These are phyloP conservation scores for Entomortierella parvispora DNA, from an alignment of 192 early-diverging fungal genomes.

Conservation along the genomic window DNA sequence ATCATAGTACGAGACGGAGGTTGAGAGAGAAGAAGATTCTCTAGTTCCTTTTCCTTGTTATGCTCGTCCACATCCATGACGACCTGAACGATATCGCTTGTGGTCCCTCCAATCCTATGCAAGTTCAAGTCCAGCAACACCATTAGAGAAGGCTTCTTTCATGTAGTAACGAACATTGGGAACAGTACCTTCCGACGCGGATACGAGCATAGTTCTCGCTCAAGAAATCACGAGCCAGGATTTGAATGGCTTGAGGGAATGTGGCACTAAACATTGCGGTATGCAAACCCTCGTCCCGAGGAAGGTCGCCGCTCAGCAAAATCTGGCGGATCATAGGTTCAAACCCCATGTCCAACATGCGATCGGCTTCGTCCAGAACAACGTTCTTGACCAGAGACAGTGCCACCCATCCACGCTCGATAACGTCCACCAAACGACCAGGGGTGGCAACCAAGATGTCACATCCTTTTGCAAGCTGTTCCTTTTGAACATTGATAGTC, in stretches of 20 bases:
- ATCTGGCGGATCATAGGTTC: constrained; percentile 92
- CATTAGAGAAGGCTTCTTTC: too few species aligned
- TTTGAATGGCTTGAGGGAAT: constrained; percentile 92
- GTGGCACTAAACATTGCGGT: constrained; percentile 99
- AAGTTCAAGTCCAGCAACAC: not conserved
- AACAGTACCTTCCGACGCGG: constrained; percentile 82
- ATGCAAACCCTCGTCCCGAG: constrained; percentile 73
- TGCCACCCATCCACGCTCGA: constrained; percentile 82
- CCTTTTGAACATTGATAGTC: constrained; percentile 77
- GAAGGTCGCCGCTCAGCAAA: constrained; percentile 81
- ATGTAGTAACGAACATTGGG: not conserved
- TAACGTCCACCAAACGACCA: constrained; percentile 90
- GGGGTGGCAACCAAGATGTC: constrained; percentile 95
- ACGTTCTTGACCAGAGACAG: constrained; percentile 76
- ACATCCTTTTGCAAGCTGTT: constrained; percentile 86
- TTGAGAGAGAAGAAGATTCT: constrained; percentile 64
- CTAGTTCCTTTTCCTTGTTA: constrained; percentile 70
- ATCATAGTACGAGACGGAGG: constrained; percentile 77
- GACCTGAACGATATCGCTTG: constrained; percentile 90
- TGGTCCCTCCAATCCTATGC: constrained; percentile 77
- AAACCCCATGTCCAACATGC: constrained; percentile 99
- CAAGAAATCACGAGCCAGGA: constrained; percentile 93
- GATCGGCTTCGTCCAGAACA: constrained; percentile 88
- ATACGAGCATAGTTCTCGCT: constrained; percentile 78
- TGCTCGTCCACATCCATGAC: constrained; percentile 75